Percentiles rank a stretch among this genome's conserved stretches.
These are phyloP conservation scores for Paracoccidioides brasiliensis DNA, from an alignment of 2,329 filamentous ascomycete genomes.

Conservation along the genomic window DNA sequence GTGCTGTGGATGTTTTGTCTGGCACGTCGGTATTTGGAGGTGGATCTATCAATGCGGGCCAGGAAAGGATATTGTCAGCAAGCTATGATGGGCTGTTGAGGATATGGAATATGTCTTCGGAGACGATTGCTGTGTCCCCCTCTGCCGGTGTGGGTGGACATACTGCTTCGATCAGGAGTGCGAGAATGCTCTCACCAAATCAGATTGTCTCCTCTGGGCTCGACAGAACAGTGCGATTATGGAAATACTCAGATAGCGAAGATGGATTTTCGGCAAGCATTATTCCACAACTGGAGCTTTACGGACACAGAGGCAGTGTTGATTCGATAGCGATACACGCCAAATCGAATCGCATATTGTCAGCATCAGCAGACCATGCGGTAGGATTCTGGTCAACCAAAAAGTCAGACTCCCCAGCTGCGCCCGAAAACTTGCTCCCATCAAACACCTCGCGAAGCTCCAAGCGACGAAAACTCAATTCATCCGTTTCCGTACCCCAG, in stretches of 20 bases:
- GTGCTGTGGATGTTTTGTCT: slow-evolving; percentile 70
- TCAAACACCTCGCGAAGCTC: slow-evolving; percentile 47
- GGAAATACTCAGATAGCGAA: slow-evolving; percentile 66
- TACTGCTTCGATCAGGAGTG: slow-evolving; percentile 63
- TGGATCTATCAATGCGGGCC: slow-evolving; percentile 38
- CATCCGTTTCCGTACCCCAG: slow-evolving; percentile 48
- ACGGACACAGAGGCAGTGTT: slow-evolving; percentile 64
- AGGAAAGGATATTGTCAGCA: slow-evolving; percentile 71
- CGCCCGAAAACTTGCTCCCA: slow-evolving; percentile 56
- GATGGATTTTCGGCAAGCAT: slow-evolving; percentile 49
- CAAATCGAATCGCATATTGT: slow-evolving; percentile 63
- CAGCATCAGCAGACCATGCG: slow-evolving; percentile 68
- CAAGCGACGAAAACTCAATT: slow-evolving; percentile 65
- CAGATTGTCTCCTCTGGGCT: slow-evolving; percentile 72
- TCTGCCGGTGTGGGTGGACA: slow-evolving; percentile 57
- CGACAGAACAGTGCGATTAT: slow-evolving; percentile 75
- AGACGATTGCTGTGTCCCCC: slow-evolving; percentile 64
- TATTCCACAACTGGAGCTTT: slow-evolving; percentile 65
- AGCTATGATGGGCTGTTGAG: slow-evolving; percentile 83
- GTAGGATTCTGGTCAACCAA: slow-evolving; percentile 83
- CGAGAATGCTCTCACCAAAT: slow-evolving; percentile 64
- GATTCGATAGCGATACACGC: slow-evolving; percentile 63
- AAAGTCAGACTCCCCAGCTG: slow-evolving; percentile 61
- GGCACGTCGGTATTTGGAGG: slow-evolving; percentile 46
- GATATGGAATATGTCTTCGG: slow-evolving; percentile 81